phyloP scores from a whole-genome alignment of 2,329 filamentous ascomycete species.

The Nannizziopsis barbatae region DNA sequence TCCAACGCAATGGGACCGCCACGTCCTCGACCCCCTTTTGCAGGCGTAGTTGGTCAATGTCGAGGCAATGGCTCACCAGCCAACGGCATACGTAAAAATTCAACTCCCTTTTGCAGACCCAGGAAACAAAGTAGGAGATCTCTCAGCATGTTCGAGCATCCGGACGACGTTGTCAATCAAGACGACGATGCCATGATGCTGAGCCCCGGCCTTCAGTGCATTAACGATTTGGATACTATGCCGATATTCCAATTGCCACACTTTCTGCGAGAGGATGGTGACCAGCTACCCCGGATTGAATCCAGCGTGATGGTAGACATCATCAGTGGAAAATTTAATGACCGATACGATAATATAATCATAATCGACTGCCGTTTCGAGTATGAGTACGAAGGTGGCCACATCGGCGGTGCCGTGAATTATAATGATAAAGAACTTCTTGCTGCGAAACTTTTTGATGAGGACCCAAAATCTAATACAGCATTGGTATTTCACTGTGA shows the following conservation, averaged over 20 bases:
- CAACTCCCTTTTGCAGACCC: slow-evolving; percentile 60
- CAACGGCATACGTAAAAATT: slow-evolving; percentile 55
- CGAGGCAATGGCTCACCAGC: slow-evolving; percentile 66
- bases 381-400: slow-evolving; percentile 94
- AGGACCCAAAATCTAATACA: slow-evolving; percentile 55
- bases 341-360: slow-evolving; percentile 66
- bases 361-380: slow-evolving; percentile 96
- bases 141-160: slow-evolving; percentile 94
- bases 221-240: slow-evolving; percentile 72
- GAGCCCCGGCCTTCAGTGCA: slow-evolving; percentile 54
- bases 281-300: slow-evolving; percentile 79
- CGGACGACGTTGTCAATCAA: slow-evolving; percentile 73
- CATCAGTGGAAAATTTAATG: slow-evolving; percentile 70
- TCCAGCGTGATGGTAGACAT: slow-evolving; percentile 74
- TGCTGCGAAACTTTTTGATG: slow-evolving; percentile 63
- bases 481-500: slow-evolving; percentile 94
- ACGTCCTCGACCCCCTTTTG: slow-evolving; percentile 55
- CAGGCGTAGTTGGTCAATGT: slow-evolving; percentile 42
- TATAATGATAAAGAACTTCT: slow-evolving; percentile 93
- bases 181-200: slow-evolving; percentile 50
- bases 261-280: slow-evolving; percentile 68
- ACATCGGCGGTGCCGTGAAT: slow-evolving; percentile 88
- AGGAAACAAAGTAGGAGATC: slow-evolving; percentile 85
- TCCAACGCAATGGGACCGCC: slow-evolving; percentile 47
- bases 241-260: slow-evolving; percentile 68